These are phyloP conservation scores for Mrakia frigida DNA, from an alignment of 768 basidiomycete genomes.

Conservation along the genomic window DNA sequence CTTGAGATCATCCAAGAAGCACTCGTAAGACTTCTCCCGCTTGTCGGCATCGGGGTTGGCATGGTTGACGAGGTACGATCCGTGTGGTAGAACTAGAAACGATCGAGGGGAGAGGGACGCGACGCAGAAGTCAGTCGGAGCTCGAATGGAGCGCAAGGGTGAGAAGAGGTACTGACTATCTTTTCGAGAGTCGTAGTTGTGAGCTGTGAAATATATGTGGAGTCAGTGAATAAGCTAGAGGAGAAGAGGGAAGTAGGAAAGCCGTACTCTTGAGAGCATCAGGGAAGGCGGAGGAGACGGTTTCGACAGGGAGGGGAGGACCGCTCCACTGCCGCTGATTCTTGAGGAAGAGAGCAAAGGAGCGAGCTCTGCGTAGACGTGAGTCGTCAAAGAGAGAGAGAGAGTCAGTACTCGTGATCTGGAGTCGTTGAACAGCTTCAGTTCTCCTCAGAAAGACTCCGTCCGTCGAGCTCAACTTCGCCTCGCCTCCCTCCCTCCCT, in stretches of 20 bases:
- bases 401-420: too few species aligned
- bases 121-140: background rate
- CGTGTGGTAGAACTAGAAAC: conserved; percentile 62
- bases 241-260: too few species aligned
- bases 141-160: too few species aligned
- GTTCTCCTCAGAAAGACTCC: too few species aligned
- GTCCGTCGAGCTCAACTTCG: too few species aligned
- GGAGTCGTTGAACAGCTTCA: too few species aligned
- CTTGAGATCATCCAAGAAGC: conserved; percentile 75
- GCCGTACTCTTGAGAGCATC: conserved; percentile 16
- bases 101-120: background rate
- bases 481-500: too few species aligned
- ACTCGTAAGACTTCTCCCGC: conserved; percentile 62
- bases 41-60: conserved; percentile 71
- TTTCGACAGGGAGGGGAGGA: conserved; percentile 54
- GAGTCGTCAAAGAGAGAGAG: too few species aligned
- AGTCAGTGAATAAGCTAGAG: background rate
- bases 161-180: background rate
- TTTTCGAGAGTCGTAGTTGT: conserved; percentile 52
- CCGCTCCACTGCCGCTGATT: conserved; percentile 76
- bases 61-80: conserved; percentile 78
- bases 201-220: conserved; percentile 36
- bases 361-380: conserved; percentile 55
- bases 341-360: conserved; percentile 79
- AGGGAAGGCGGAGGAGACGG: conserved; percentile 42